Evolutionary conservation across 2,329 filamentous ascomycete genomes (phyloP), one percentile per base, ranked within the genome.

Genomic region (Lecanosticta acicola): DNA sequence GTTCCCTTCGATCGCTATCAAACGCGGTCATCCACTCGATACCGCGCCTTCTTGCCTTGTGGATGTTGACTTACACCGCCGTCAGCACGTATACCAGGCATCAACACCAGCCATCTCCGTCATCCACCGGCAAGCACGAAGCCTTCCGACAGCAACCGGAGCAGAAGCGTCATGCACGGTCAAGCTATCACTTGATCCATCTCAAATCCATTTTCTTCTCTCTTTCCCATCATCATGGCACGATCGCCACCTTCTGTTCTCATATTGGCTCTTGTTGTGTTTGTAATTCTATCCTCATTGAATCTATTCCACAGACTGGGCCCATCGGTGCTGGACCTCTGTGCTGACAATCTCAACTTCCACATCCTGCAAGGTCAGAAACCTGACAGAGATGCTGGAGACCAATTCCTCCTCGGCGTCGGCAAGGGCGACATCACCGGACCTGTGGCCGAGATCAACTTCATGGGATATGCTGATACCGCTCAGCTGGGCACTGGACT

Each of bases 401-500:
- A 58, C 14, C 39, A 71, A 51, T 85, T 84, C 58, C 64, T 85
- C 5, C 66, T 87, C 16, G 83, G 83, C 17, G 80, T 83, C 17
- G 83, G 83, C 19, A 86, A 84, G 64, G 83, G 79, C 9, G 83
- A 87, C 63, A 83, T 87, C 55, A 87, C 83, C 39, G 83, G 83
- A 5, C 88, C 89, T 0, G 87, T 94, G 10, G 89, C 94, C 17
- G 88, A 96, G 66, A 79, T 96, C 61, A 89, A 88, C 59, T 78
- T 96, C 63, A 93, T 91, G 76, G 90, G 90, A 50, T 96, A 96
- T 71, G 91, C 91, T 24, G 85, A 90, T 65, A 73, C 83, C n/a
- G 78, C 79, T 34, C 91, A 97, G 69, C 71, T 84, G 21, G 91
- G 91, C 37, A 83, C 82, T 2, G 91, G 91, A 17, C 72, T 97